Evolutionary conservation across 2,329 filamentous ascomycete species (phyloP), one percentile per base, ranked within the genome.

Genomic region (Atkinsonella texensis): DNA sequence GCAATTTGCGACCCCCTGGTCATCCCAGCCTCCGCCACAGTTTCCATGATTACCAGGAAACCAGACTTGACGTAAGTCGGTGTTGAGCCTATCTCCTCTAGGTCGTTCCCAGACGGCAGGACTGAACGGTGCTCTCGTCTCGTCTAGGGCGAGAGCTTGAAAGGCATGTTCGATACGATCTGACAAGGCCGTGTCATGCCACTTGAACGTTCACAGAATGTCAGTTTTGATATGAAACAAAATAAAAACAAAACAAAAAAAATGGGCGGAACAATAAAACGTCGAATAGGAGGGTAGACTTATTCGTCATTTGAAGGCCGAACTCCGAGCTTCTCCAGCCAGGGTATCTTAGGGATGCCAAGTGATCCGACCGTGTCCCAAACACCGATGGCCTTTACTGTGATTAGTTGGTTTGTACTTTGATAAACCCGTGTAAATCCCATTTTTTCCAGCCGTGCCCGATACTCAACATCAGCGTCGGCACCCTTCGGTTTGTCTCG

Each of bases 41-140:
- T 87, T 85, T 11, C 74, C 80, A 61, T 89, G 85, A 48, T 77
- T 79, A 7, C 85, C 85, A 0, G 85, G 81, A 59, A 89, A 89
- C 81, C 81, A 84, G 12, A 75, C 72, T 55, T 76, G 74, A 31
- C 72, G 67, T 44, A 76, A 64, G 53, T 76, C 68, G 1, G 72
- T 73, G 20, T 62, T 66, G 13, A 64, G 58, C 38, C 62, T 64
- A 32, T 70, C 67, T 28, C 65, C 61, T 0, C 64, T 63, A 9
- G 65, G 63, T 18, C 71, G 66, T 56, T 78, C 74, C 77, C 75
- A 81, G 1, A 81, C 63, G 2, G 77, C 74, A 12, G 77, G 76
- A n/a, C 64, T 66, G 53, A 81, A 82, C 0, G 76, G 71, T 0
- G 71, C 62, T 9, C 78, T 72, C 18, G 70, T 73, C 62, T 82